Evolutionary conservation across 139 green algal genomes (phyloP), one percentile per base, ranked within the genome.

Genomic region (Tetradesmus obliquus): DNA sequence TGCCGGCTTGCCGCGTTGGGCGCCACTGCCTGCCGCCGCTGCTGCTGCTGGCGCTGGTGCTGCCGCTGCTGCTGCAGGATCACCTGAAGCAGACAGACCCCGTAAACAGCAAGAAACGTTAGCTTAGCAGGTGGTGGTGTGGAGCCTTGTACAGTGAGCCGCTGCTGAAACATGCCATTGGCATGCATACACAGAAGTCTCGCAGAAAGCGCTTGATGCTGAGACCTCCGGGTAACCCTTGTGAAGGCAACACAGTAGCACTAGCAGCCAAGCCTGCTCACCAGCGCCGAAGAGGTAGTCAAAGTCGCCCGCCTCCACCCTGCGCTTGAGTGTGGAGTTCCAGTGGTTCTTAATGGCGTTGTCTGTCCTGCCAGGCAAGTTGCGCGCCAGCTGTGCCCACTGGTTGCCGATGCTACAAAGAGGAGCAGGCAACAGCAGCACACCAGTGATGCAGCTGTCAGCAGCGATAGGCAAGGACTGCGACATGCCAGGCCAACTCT

Each of bases 361-460:
- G 83, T 97, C 95, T 1, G 95, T 97, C 79, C 95, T 93, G 89
- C 76, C 87, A 94, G 94, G 94, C 82, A 99, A 87, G 83, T 95
- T 90, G 79, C 95, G 93, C 17, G 96, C 94, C 62, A 98, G 97
- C 76, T 95, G 91, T 0, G 97, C 96, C 97, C 97, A 98, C 84
- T 96, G 94, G 91, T 97, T 97, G 87, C 95, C 95, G 22, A 89
- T 89, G 5, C 7, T 76, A 19, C 66, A 45, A 45, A 45, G 32
- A 45, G 32, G 32, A 76, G 55, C 88, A 93, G 58, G 91, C 17
- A 20, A 32, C 66, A 76, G 66, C 3, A n/a, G 12, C 17, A 24
- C 15, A 24, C 60, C 32, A 45, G 32, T 45, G 32, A 71, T 20
- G 2, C 8, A 71, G 10, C 7, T 4, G 60, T 71, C 10, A 71